A percentile compares a stretch with the other conserved stretches of the same genome.
phyloP scores from a whole-genome alignment of 2,329 filamentous ascomycete species.

The Xylaria sp. region DNA sequence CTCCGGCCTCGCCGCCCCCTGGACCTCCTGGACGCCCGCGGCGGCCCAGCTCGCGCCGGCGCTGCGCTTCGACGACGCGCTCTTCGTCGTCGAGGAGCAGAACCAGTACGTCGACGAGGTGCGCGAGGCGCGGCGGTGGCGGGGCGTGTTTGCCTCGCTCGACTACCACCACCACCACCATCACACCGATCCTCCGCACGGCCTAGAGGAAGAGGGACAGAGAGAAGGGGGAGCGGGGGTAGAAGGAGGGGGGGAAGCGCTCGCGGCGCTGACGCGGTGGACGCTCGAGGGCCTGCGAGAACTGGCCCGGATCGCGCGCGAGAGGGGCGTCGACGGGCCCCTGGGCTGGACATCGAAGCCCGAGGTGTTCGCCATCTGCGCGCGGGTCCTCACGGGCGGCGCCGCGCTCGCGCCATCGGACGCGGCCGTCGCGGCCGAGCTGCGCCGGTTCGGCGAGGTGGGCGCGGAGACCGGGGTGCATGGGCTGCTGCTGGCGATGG shows the following conservation, averaged over 20 bases:
- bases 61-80: conserved; percentile 61
- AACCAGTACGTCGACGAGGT: conserved; percentile 91
- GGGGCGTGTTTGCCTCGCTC: conserved; percentile 46
- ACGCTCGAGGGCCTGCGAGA: conserved; percentile 50
- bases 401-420: conserved; percentile 36
- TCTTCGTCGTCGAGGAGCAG: conserved; percentile 89
- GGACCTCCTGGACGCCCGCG: conserved; percentile 34
- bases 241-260: not conserved
- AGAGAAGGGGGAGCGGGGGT: too few relatives aligned
- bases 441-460: conserved; percentile 29
- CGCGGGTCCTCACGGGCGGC: conserved; percentile 47
- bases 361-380: conserved; percentile 66
- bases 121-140: conserved; percentile 73
- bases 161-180: conserved; percentile 1
- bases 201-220: too few relatives aligned
- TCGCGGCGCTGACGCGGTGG: conserved; percentile 49
- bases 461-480: conserved; percentile 25
- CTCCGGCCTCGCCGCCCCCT: too few relatives aligned
- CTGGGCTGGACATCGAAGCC: conserved; percentile 74
- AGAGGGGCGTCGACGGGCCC: conserved; percentile 47
- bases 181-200: too few relatives aligned
- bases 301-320: conserved; percentile 39
- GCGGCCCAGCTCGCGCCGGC: conserved; percentile 47
- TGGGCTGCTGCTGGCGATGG: conserved; percentile 34
- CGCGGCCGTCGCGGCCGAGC: conserved; percentile 18